Base-by-base conservation (phyloP, 495 filamentous ascomycete genomes). In the Penicillium maclennaniae region DNA sequence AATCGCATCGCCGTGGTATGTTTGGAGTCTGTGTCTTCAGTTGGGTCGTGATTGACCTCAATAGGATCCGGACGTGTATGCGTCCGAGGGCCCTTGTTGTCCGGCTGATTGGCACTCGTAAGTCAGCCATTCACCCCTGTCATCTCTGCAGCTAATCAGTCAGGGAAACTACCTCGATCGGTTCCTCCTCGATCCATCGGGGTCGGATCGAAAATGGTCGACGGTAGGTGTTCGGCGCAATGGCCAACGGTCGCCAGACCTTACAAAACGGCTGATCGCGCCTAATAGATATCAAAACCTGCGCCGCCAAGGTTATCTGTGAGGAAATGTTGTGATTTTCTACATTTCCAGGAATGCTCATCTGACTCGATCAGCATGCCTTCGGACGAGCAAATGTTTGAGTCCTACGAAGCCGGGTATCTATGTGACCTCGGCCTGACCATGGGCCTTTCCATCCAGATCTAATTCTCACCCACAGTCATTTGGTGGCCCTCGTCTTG, bases 81-180 rank as follows among this genome's bases (percentile, higher is more conserved):
- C 25, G 23, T 6, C 23, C 15, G 37, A 39, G 6, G 37, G 39
- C n/a, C 21, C 17, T 23, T 12, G 27, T 4, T 40, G 31, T 16
- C 47, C 47, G 6, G 47, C 41, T 41, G 47, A 49, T 31, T 49
- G 47, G 47, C 47, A 49, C 10, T 49, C 47, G 47, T 49, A 38
- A 8, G 37, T 42, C 28, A 31, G 6, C 7, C 37, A 16, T 19
- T 14, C 19, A 12, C 21, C 16, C 7, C 16, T 6, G 12, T 20
- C 25, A 0, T 49, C 25, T 41, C 23, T 7, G 21, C 23, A 10
- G 17, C 36, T 41, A 12, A 16, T 3, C 15, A 10, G 10, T 4
- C 28, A 49, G 47, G 47, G 47, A 49, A 31, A 49, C 47, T 2
- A 49, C 47, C 8, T 49, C 47, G 19, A 40, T 49, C 37, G 47